Base-by-base conservation (phyloP, 2,329 filamentous ascomycete genomes). In the Fusarium acutatum region DNA sequence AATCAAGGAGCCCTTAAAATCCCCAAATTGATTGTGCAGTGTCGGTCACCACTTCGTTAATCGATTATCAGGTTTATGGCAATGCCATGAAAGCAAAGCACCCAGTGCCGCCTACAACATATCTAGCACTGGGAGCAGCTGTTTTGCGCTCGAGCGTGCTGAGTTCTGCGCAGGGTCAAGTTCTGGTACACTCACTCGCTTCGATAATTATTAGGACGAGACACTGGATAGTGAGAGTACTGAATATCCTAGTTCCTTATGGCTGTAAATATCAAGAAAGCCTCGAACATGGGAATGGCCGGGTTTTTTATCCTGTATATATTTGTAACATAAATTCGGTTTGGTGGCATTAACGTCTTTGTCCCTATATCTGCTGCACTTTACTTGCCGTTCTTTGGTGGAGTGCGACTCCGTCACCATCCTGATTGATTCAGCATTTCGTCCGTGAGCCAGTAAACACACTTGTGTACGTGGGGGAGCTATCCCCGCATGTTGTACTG, bases 321-420 rank as follows among this genome's bases (percentile, higher is more conserved):
- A 28, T 54, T 28, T 54, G 14, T 7, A 40, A 54, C 24, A 54
- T 7, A 28, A 28, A 22, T 40, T 57, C 17, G 22, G 30, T 14
- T 24, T 41, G n/a, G 24, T 46, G 34, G 24, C 38, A 54, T 65
- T 44, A 47, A 69, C 30, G 64, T 60, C 57, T 52, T 66, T 59
- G 17, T 50, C 47, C 57, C 75, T 76, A 73, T 74, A 73, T 63
- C 60, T 76, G 69, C 73, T 62, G 63, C 43, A 52, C 30, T 34
- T 57, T 71, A 47, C 35, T 53, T 56, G 47, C 37, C 40, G 22
- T 60, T 24, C 35, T 22, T 35, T 22, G 58, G 68, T 61, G 47
- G 60, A 62, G 62, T 37, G 38, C 53, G n/a, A 28, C 40, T 40
- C 56, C 32, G 53, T 52, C 50, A 35, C 47, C n/a, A 67, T 68